Percentiles rank a stretch among this genome's conserved stretches.
These are phyloP conservation scores for Jimgerdemannia flammicorona DNA, from an alignment of 192 early-diverging fungal species.

Conservation along the genomic window DNA sequence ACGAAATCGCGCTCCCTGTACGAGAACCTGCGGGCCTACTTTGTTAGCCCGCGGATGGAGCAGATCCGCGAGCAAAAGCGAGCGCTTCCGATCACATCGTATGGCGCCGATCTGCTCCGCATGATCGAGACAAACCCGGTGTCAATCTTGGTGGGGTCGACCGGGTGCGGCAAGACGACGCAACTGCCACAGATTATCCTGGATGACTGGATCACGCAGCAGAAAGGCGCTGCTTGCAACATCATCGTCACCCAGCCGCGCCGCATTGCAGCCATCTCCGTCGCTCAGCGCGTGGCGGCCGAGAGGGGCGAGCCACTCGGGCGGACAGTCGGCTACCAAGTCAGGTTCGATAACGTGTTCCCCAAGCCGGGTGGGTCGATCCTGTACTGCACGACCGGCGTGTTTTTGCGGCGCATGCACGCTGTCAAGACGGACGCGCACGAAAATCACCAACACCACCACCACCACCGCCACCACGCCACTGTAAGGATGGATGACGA, in stretches of 20 bases:
- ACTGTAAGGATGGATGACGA: background rate
- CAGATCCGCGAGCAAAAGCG: conserved; percentile 23
- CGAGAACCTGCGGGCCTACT: conserved; percentile 21
- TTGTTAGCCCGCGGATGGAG: conserved; percentile 19
- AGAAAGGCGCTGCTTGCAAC: conserved; percentile 32
- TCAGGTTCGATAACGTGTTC: conserved; percentile 57
- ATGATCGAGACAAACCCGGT: too few relatives aligned
- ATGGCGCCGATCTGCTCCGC: background rate
- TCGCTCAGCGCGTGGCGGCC: conserved; percentile 67
- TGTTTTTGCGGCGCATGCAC: conserved; percentile 62
- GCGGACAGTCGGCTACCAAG: conserved; percentile 69
- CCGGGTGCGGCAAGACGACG: conserved; percentile 67
- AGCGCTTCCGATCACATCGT: conserved; percentile 34
- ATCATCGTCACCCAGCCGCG: conserved; percentile 52
- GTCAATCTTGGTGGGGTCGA: conserved; percentile 4
- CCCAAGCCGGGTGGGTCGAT: conserved; percentile 40
- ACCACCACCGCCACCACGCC: background rate
- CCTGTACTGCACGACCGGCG: conserved; percentile 76
- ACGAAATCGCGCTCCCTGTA: conserved; percentile 26
- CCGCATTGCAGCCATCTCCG: conserved; percentile 79
- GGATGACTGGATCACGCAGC: conserved; percentile 47
- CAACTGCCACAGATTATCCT: conserved; percentile 79
- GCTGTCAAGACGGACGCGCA: conserved; percentile 15
- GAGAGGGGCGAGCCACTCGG: conserved; percentile 70
- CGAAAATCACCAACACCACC: too few relatives aligned